Percentiles rank a stretch among this genome's conserved stretches.
Conservation (phyloP, 2,329 filamentous ascomycete species). For the Claviceps arundinis region DNA sequence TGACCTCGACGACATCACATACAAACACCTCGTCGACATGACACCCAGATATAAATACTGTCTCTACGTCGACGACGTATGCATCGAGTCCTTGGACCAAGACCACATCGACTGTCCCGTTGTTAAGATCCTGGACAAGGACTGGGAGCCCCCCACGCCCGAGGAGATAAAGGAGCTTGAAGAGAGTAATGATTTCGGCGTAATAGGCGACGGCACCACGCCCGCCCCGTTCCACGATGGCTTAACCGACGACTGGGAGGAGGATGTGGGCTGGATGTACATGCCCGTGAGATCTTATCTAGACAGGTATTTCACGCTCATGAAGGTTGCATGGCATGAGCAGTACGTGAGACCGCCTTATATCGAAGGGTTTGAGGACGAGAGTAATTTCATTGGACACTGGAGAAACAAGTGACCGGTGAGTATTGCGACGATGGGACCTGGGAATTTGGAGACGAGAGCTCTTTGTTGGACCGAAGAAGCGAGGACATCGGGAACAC, state of each 20-base stretch:
- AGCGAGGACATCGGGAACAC: too few relatives aligned
- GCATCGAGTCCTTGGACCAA: not conserved
- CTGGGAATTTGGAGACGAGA: too few relatives aligned
- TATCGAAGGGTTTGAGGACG: not conserved
- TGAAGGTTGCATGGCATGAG: not conserved
- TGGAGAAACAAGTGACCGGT: not conserved
- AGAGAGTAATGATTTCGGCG: too few relatives aligned
- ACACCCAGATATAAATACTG: not conserved
- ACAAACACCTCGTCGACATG: not conserved
- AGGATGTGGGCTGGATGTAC: conserved; percentile 2
- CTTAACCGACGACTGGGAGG: not conserved
- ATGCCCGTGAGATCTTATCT: not conserved
- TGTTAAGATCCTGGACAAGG: not conserved
- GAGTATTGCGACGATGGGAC: too few relatives aligned
- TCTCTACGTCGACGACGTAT: not conserved
- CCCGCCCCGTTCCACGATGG: not conserved
- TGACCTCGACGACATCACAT: not conserved
- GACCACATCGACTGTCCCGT: not conserved
- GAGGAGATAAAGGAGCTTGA: too few relatives aligned
- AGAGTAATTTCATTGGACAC: not conserved
- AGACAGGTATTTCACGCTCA: not conserved
- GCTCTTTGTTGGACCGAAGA: too few relatives aligned
- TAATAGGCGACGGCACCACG: not conserved
- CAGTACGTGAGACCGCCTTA: not conserved
- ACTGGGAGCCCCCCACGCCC: not conserved